A percentile compares a stretch with the other conserved stretches of the same genome.
Conservation (phyloP, 106 monocot genomes). For the Acorus calamus region DNA sequence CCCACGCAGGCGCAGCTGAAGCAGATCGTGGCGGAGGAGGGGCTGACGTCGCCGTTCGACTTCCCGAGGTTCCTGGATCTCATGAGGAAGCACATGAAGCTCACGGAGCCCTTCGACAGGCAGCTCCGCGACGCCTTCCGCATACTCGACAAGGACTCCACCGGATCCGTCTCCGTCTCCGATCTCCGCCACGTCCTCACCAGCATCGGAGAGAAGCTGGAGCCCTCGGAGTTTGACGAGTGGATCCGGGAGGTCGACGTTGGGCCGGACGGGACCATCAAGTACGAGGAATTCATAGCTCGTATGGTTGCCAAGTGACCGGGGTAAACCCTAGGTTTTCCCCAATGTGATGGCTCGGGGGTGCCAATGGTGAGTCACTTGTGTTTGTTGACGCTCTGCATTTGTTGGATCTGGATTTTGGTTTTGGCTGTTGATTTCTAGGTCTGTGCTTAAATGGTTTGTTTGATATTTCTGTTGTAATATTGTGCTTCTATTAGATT, state of each 20-base stretch:
- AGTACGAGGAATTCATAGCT: constrained; percentile 88
- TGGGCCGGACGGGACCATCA: constrained; percentile 57
- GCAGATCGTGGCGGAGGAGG: constrained; percentile 60
- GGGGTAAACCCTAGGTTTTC: too few species aligned
- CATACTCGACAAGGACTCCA: constrained; percentile 86
- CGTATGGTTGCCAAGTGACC: constrained; percentile 86
- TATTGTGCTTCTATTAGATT: too few species aligned
- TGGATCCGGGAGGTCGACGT: constrained; percentile 98
- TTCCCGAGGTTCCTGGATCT: constrained; percentile 88
- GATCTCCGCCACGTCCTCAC: constrained; percentile 86
- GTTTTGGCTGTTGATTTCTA: too few species aligned
- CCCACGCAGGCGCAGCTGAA: constrained; percentile 90
- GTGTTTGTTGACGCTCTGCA: too few species aligned
- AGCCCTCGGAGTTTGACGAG: constrained; percentile 83
- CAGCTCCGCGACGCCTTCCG: constrained; percentile 86
- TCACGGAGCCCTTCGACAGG: constrained; percentile 72
- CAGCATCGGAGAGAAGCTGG: constrained; percentile 90
- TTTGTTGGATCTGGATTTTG: too few species aligned
- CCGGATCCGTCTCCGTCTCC: constrained; percentile 57
- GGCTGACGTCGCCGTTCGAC: constrained; percentile 69
- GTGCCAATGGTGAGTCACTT: too few species aligned
- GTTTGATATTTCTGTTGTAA: too few species aligned
- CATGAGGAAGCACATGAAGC: constrained; percentile 58
- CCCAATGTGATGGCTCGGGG: too few species aligned
- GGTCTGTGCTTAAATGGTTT: too few species aligned